Evolutionary conservation across 2,329 filamentous ascomycete species (phyloP).

Genomic region (Apiospora koreana): DNA sequence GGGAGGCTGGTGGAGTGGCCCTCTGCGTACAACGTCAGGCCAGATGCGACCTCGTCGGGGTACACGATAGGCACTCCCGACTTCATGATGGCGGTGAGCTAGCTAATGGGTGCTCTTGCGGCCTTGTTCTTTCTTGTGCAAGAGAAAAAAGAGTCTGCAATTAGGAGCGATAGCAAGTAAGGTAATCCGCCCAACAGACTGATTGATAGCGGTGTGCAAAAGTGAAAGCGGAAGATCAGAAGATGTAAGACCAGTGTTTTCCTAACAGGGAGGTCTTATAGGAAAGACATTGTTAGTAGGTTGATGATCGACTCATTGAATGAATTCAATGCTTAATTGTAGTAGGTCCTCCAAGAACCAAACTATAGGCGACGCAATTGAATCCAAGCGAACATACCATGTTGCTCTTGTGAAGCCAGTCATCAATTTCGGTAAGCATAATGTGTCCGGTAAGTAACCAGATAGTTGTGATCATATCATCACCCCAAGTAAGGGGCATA

Average conservation of each 20-base stretch:
- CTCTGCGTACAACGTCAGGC: slow-evolving; percentile 29
- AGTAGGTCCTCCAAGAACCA: no score
- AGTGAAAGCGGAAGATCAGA: background rate
- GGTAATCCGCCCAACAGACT: background rate
- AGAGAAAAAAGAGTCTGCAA: background rate
- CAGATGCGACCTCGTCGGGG: slow-evolving; percentile 28
- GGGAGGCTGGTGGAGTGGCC: slow-evolving; percentile 31
- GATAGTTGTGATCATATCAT: background rate
- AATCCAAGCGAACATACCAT: background rate
- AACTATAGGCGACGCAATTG: background rate
- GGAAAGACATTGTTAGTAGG: background rate
- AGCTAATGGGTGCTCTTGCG: background rate
- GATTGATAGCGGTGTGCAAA: background rate
- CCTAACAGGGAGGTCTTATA: background rate
- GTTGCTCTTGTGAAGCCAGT: background rate
- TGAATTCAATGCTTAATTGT: background rate
- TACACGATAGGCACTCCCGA: slow-evolving; percentile 29
- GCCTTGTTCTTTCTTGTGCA: slow-evolving; percentile 9
- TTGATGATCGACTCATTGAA: background rate
- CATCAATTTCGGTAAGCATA: background rate
- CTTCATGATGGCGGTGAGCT: slow-evolving; percentile 20
- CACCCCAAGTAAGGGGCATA: background rate
- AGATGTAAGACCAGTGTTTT: background rate
- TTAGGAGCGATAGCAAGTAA: background rate
- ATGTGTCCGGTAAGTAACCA: background rate